These are phyloP conservation scores for Letharia lupina DNA, from an alignment of 495 filamentous ascomycete genomes.

Conservation along the genomic window DNA sequence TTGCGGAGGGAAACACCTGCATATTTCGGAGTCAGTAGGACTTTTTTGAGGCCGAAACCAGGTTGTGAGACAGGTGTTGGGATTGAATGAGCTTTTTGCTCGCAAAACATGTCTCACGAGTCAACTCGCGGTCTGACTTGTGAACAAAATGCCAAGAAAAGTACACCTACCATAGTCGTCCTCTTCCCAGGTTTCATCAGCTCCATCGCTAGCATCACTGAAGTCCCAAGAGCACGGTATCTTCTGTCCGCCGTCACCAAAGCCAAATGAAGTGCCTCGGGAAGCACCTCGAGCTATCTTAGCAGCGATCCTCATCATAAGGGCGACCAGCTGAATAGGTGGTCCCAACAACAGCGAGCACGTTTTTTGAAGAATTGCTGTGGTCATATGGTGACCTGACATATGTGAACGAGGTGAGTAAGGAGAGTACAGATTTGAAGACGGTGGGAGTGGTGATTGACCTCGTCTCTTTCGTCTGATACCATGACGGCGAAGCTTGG, in stretches of 20 bases:
- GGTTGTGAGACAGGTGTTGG: too few species aligned
- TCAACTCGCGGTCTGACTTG: too few species aligned
- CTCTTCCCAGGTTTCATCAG: conserved; percentile 21
- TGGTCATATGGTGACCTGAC: conserved; percentile 48
- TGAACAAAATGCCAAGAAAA: too few species aligned
- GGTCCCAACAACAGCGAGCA: conserved; percentile 66
- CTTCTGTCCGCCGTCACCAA: conserved; percentile 18
- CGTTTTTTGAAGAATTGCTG: conserved; percentile 64
- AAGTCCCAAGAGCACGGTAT: conserved; percentile 26
- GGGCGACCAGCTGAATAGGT: conserved; percentile 60
- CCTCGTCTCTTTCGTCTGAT: conserved; percentile 48
- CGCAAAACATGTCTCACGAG: too few species aligned
- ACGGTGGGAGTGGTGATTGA: conserved; percentile 62
- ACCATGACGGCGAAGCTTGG: conserved; percentile 45
- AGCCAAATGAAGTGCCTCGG: conserved; percentile 20
- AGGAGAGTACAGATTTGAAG: conserved; percentile 56
- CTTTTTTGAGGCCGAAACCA: too few species aligned
- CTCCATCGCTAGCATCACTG: conserved; percentile 22
- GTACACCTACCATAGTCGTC: conserved; percentile 22
- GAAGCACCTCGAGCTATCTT: conserved; percentile 53
- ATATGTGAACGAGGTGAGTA: conserved; percentile 28
- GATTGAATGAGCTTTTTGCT: too few species aligned
- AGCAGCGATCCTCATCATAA: conserved; percentile 74
- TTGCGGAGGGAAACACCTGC: conserved; percentile 8
- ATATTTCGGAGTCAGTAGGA: too few species aligned